Evolutionary conservation across 2,329 filamentous ascomycete species (phyloP).

Genomic region (Pyricularia pennisetigena): DNA sequence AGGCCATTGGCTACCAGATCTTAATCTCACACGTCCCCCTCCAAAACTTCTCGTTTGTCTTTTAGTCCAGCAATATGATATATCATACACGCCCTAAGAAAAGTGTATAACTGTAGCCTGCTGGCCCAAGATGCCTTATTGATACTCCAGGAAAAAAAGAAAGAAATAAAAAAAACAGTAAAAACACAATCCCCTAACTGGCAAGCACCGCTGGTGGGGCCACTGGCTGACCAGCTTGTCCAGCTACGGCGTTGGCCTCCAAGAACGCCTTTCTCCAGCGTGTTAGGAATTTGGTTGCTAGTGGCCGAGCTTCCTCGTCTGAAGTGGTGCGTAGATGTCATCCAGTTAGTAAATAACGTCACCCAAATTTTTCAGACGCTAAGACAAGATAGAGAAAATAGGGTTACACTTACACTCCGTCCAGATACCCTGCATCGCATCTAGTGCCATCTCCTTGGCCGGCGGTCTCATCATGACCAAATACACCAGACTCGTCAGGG

Average conservation of each 20-base stretch:
- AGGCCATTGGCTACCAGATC: neutral
- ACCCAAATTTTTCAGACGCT: neutral
- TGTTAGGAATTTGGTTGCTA: conserved; percentile 51
- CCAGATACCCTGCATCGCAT: conserved; percentile 59
- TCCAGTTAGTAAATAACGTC: neutral
- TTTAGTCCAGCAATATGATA: neutral
- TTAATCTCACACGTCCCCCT: neutral
- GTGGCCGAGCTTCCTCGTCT: conserved; percentile 54
- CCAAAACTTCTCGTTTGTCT: neutral
- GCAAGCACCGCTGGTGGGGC: neutral
- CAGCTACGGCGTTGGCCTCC: conserved; percentile 18
- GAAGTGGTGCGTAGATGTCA: neutral
- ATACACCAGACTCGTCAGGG: conserved; percentile 55
- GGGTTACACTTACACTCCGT: conserved; percentile 43
- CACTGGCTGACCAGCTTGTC: neutral
- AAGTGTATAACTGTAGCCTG: neutral
- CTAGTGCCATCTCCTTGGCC: conserved; percentile 50
- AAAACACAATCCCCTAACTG: neutral
- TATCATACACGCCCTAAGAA: neutral
- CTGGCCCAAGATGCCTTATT: neutral
- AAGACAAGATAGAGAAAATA: neutral
- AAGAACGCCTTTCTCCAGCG: conserved; percentile 50
- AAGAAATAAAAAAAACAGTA: neutral
- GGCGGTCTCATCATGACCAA: conserved; percentile 60
- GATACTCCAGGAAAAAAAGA: neutral